Evolutionary conservation across 768 basidiomycete species (phyloP), one percentile per base, ranked within the genome.

Genomic region (Lactarius evosmus): DNA sequence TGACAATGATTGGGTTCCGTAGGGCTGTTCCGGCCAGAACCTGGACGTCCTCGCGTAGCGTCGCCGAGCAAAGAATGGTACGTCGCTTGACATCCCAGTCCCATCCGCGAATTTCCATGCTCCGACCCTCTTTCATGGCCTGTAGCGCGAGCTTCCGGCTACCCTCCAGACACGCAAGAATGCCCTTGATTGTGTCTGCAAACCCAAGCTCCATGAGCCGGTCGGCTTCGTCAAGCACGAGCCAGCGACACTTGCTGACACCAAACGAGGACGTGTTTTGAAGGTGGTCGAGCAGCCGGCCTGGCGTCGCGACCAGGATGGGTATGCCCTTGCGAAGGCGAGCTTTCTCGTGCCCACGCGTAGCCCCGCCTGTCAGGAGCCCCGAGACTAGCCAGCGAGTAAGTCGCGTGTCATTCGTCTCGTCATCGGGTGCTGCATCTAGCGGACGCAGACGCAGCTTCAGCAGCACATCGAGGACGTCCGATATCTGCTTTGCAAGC

Each of bases 131-230:
- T 66, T 81, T 76, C 56, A 85, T 78, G 0, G 88, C 92, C 69
- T 85, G 83, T 52, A 73, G 61, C 58, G 92, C 93, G 7, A 95
- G 79, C 67, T 85, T 87, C 56, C 84, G 76, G 57, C 93, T 83
- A 0, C 93, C 94, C 63, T 98, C 94, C 25, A 99, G 74, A 11
- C 89, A 88, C 70, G 88, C 84, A 38, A 98, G 77, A 67, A 98
- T 97, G 1, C 93, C 94, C 61, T 83, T 85, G 70, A 99, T 90
- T 0, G 94, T 93, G 72, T 98, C 95, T 74, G 97, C 95, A 67
- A 99, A 99, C 0, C 97, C 97, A 49, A 98, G 85, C 67, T 98
- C 95, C 95, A 98, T 98, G 56, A 99, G 78, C 46, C 95, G 82
- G 75, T 99, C 97, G 7, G 96, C 95, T 78, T 99, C 97, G 72